Evolutionary conservation across 2,329 filamentous ascomycete genomes (phyloP), one percentile per base, ranked within the genome.

Genomic region (Beauveria rudraprayagi): DNA sequence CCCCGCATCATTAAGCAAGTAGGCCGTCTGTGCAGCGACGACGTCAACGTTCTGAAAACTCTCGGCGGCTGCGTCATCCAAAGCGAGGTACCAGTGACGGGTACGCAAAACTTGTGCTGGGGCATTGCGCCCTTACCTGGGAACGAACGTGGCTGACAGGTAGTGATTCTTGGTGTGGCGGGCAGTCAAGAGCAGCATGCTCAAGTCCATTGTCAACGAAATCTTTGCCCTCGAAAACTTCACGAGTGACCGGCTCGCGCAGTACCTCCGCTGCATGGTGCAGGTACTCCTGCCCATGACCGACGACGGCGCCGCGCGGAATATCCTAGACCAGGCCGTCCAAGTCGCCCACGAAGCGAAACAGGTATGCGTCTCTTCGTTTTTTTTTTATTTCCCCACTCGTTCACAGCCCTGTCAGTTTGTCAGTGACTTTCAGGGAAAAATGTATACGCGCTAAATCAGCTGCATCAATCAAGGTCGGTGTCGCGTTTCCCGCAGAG

Each of bases 211-310:
- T 62, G 83, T 94, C 68, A 88, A 90, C 67, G 77, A 85, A 53
- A 85, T 88, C 19, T 88, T 84, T 73, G 77, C 73, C 1, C 72
- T 85, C 1, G 79, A 85, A 19, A 67, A 72, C 0, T 84, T 86
- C 50, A 80, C 88, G 63, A 77, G 78, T 5, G 69, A 71, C 1
- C 86, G 84, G 66, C 76, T 95, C 1, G 83, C 89, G 8, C 88
- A 88, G 67, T 96, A 94, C 76, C 82, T 93, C 51, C 84, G 90
- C 1, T 92, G 89, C 66, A 78, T 94, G 2, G 89, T 93, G 65
- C 87, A 89, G 63, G 77, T 85, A 1, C 81, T 88, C 0, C 73
- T 92, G 0, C 76, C 81, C 1, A 75, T 81, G 57, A 30, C 16
- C 5, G 80, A 86, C 52, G 80, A 84, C 22, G 71, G 72, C 0